These are phyloP conservation scores for Pterocarpus macrocarpus DNA, from an alignment of 306 rosid genomes.

Conservation along the genomic window DNA sequence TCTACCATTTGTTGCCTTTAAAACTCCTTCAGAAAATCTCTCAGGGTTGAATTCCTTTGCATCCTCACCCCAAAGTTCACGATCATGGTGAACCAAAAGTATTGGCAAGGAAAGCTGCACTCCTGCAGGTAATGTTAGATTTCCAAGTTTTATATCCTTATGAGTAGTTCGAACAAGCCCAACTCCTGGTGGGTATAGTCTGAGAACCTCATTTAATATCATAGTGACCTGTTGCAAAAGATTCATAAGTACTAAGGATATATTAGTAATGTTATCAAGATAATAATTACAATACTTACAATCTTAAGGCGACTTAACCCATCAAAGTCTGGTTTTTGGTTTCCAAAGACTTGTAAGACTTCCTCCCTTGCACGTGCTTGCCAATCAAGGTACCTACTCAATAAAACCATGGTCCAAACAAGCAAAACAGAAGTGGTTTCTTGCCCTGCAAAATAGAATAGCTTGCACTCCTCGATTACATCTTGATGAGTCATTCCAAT, in stretches of 20 bases:
- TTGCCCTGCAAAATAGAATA: conserved; percentile 63
- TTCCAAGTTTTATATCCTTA: conserved; percentile 42
- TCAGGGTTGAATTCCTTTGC: conserved; percentile 19
- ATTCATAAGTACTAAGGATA: too few species aligned
- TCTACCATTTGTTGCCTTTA: conserved; percentile 19
- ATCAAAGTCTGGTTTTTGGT: conserved; percentile 46
- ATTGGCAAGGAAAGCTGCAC: conserved; percentile 7
- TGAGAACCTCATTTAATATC: conserved; percentile 50
- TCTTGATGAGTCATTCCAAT: conserved; percentile 49
- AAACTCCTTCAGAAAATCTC: conserved; percentile 31
- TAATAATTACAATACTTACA: conserved; percentile 45
- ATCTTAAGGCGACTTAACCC: conserved; percentile 50
- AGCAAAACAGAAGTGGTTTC: conserved; percentile 49
- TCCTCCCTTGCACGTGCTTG: conserved; percentile 64
- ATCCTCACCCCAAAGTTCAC: conserved; percentile 26
- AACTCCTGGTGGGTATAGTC: conserved; percentile 26
- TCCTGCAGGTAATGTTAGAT: background rate
- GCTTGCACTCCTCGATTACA: conserved; percentile 55
- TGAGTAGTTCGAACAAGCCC: background rate
- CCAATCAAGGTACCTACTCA: conserved; percentile 55
- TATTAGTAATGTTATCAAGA: background rate
- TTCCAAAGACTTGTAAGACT: conserved; percentile 53
- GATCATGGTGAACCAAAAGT: conserved; percentile 1
- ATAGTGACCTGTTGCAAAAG: background rate
- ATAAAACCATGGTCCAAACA: conserved; percentile 61